These are phyloP conservation scores for Prinsepia uniflora DNA, from an alignment of 306 rosid genomes.

Conservation along the genomic window DNA sequence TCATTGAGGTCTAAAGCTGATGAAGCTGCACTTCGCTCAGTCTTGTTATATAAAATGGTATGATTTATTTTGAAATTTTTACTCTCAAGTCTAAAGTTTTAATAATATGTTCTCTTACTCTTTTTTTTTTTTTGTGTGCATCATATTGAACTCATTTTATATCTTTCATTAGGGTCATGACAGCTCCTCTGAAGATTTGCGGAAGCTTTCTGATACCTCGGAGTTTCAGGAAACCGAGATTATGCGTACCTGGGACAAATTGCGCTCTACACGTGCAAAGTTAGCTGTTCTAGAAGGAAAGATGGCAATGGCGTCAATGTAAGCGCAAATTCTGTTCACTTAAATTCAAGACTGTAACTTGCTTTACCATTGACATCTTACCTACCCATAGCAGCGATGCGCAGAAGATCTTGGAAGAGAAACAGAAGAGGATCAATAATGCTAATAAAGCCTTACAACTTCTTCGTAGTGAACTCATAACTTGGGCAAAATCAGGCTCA, in stretches of 20 bases:
- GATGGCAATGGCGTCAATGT: slow-evolving; percentile 74
- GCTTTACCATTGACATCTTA: slow-evolving; percentile 20
- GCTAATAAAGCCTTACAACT: slow-evolving; percentile 47
- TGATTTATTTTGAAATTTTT: not conserved
- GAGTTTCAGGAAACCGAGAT: slow-evolving; percentile 87
- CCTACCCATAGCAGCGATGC: slow-evolving; percentile 48
- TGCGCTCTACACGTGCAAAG: slow-evolving; percentile 76
- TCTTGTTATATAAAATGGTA: not conserved
- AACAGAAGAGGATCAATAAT: slow-evolving; percentile 58
- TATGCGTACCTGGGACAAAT: slow-evolving; percentile 52
- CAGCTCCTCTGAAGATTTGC: slow-evolving; percentile 51
- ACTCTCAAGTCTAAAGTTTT: not conserved
- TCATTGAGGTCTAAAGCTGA: slow-evolving; percentile 46
- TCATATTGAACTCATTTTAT: slow-evolving; percentile 21
- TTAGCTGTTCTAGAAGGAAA: slow-evolving; percentile 82
- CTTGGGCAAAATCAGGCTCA: slow-evolving; percentile 76
- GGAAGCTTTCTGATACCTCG: slow-evolving; percentile 54
- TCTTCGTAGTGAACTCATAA: slow-evolving; percentile 54
- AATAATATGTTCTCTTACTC: not conserved
- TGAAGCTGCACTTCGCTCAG: slow-evolving; percentile 13
- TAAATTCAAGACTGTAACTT: slow-evolving; percentile 4
- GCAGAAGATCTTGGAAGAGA: slow-evolving; percentile 54
- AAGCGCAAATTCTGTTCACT: slow-evolving; percentile 26
- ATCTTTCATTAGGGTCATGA: slow-evolving; percentile 46
- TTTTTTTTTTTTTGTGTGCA: not conserved